Conservation (phyloP, 768 basidiomycete species). For the Lactarius vividus region DNA sequence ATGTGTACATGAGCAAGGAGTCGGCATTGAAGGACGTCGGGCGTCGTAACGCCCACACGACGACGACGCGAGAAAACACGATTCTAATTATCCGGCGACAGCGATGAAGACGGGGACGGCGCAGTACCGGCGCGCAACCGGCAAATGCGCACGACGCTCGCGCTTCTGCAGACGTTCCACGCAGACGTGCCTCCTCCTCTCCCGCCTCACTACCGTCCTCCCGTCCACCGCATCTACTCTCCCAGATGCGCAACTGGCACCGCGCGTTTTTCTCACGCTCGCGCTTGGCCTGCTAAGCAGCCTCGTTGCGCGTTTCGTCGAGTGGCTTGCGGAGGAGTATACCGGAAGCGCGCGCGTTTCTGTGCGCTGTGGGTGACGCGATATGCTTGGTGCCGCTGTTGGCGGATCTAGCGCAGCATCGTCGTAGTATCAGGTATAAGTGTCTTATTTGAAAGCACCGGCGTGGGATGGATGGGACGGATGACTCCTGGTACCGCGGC, state of each 20-base stretch:
- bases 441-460: no score
- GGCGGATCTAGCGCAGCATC: neutral
- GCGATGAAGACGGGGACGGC: conserved; percentile 32
- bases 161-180: conserved; percentile 59
- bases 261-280: conserved; percentile 47
- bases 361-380: conserved; percentile 49
- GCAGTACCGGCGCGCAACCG: no score
- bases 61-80: conserved; percentile 1
- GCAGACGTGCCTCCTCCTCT: conserved; percentile 57
- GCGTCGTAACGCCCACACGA: conserved; percentile 24
- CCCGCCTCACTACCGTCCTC: conserved; percentile 35
- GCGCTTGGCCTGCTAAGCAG: conserved; percentile 73
- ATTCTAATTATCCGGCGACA: neutral
- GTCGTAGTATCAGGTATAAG: neutral
- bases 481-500: no score
- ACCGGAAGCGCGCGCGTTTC: conserved; percentile 38
- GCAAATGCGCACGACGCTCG: conserved; percentile 43
- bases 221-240: neutral
- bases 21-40: conserved; percentile 65
- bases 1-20: conserved; percentile 57
- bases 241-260: neutral
- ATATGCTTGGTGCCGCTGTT: conserved; percentile 44
- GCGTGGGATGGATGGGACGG: no score
- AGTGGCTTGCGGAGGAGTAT: conserved; percentile 75
- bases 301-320: conserved; percentile 70